phyloP scores from a whole-genome alignment of 306 rosid genomes.

The Abrus pulchellus region DNA sequence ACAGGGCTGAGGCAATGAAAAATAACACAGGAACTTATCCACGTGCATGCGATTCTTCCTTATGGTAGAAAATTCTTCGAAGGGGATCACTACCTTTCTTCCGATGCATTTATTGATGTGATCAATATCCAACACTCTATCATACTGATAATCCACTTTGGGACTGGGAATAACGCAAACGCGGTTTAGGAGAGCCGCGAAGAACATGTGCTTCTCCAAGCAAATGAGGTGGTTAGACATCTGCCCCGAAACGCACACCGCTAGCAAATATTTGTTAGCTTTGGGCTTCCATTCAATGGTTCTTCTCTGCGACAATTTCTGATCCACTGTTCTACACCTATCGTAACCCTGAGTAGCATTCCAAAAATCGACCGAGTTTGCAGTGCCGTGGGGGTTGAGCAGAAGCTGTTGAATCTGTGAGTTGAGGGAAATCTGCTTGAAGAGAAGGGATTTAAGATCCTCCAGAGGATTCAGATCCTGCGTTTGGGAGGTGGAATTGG shows the following conservation, averaged over 20 bases:
- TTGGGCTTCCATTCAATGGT: constrained; percentile 84
- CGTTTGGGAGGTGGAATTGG: constrained; percentile 42
- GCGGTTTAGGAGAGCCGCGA: constrained; percentile 80
- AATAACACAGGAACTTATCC: constrained; percentile 72
- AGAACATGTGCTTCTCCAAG: constrained; percentile 91
- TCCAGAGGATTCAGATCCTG: not conserved
- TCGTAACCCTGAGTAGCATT: constrained; percentile 53
- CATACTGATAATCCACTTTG: constrained; percentile 70
- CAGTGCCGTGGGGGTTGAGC: constrained; percentile 59
- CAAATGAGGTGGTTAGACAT: constrained; percentile 91
- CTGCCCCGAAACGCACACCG: constrained; percentile 80
- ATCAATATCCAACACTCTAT: constrained; percentile 78
- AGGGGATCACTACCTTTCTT: constrained; percentile 68
- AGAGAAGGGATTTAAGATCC: constrained; percentile 60
- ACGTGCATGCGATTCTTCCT: constrained; percentile 71
- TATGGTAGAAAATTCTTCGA: constrained; percentile 64
- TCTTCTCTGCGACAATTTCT: constrained; percentile 57
- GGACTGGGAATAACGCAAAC: constrained; percentile 79
- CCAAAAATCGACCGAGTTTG: constrained; percentile 42
- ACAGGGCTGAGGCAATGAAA: constrained; percentile 76
- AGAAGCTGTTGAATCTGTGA: constrained; percentile 76
- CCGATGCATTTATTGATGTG: constrained; percentile 75
- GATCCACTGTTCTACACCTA: constrained; percentile 68
- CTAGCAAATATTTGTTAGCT: constrained; percentile 66
- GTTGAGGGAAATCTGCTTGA: constrained; percentile 72